Evolutionary conservation across 441 rosid genomes (phyloP), one percentile per base, ranked within the genome.

Genomic region (Pelargonium cotyledonis): DNA sequence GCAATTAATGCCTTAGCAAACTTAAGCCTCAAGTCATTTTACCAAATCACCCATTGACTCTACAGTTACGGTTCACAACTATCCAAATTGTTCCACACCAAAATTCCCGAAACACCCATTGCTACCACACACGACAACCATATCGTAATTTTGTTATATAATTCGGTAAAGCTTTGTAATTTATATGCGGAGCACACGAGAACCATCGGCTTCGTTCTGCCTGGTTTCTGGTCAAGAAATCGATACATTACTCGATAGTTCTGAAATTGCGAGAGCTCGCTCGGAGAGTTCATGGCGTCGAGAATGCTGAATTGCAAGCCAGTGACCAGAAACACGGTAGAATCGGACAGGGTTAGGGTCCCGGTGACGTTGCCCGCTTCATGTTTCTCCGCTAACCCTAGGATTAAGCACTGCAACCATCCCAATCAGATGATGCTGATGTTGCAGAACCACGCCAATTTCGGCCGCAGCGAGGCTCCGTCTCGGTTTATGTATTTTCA

Each of bases 401-500:
- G 15, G 57, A 51, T 7, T 4, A 51, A 51, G 57, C 57, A 51
- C 57, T 3, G 57, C 19, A 51, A 8, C 15, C 57, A 19, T 18
- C 57, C 57, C 57, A 51, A 14, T n/a, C 57, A 51, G 57, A 51
- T 19, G 57, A 51, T 7, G 57, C 9, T 51, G 57, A 51, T 19
- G 49, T 14, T 51, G 18, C 71, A 65, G 64, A 80, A 77, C 69
- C 64, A 47, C 35, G 44, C 16, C 49, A 81, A 73, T 63, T 82
- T 80, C 71, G 47, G 16, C 35, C 57, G 73, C 41, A 84, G 82
- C 10, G 78, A 69, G 1, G 44, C 46, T 29, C 86, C 83, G 2
- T 65, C 53, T 18, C 73, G 81, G 77, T 53, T 86, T 51, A 79
- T 84, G 79, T 82, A 70, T 79, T 80, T 49, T 63, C 62, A 65